phyloP scores from a whole-genome alignment of 371 early-diverging fungal species.

The Sanchytrium tribonematis region DNA sequence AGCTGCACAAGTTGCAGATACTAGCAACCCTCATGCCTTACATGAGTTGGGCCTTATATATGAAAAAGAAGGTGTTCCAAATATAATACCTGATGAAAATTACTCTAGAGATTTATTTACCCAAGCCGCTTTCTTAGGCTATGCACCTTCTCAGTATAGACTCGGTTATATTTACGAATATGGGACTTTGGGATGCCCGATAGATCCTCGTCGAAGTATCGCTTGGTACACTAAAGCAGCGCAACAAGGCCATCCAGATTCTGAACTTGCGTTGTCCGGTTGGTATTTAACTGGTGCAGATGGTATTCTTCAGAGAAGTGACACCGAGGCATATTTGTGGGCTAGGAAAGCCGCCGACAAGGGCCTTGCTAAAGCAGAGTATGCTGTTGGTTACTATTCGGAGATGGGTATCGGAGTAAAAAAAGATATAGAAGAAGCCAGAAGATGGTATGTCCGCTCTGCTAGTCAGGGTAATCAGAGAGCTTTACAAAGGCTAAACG shows the following conservation, averaged over 20 bases:
- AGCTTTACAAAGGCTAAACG: slow-evolving; percentile 37
- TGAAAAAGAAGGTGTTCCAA: slow-evolving; percentile 41
- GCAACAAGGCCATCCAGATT: slow-evolving; percentile 56
- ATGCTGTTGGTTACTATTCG: slow-evolving; percentile 69
- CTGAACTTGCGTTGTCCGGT: slow-evolving; percentile 67
- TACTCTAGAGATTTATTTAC: slow-evolving; percentile 68
- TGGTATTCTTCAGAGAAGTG: slow-evolving; percentile 38
- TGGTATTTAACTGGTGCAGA: slow-evolving; percentile 85
- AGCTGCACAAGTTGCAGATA: slow-evolving; percentile 46
- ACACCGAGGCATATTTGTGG: slow-evolving; percentile 68
- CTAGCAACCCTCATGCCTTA: slow-evolving; percentile 62
- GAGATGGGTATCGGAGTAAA: slow-evolving; percentile 28
- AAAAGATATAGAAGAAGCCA: slow-evolving; percentile 14
- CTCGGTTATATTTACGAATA: slow-evolving; percentile 81
- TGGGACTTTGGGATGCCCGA: slow-evolving; percentile 53
- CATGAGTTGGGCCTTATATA: slow-evolving; percentile 68
- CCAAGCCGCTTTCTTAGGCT: slow-evolving; percentile 68
- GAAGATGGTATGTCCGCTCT: slow-evolving; percentile 43
- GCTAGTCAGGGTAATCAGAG: slow-evolving; percentile 40
- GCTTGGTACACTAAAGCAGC: slow-evolving; percentile 88
- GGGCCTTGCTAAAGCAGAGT: slow-evolving; percentile 62
- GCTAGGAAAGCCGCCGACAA: slow-evolving; percentile 50
- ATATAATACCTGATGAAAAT: slow-evolving; percentile 14
- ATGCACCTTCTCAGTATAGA: slow-evolving; percentile 68
- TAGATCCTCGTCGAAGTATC: slow-evolving; percentile 65